Base-by-base conservation (phyloP, 2,329 filamentous ascomycete genomes). In the Fusarium hostae region DNA sequence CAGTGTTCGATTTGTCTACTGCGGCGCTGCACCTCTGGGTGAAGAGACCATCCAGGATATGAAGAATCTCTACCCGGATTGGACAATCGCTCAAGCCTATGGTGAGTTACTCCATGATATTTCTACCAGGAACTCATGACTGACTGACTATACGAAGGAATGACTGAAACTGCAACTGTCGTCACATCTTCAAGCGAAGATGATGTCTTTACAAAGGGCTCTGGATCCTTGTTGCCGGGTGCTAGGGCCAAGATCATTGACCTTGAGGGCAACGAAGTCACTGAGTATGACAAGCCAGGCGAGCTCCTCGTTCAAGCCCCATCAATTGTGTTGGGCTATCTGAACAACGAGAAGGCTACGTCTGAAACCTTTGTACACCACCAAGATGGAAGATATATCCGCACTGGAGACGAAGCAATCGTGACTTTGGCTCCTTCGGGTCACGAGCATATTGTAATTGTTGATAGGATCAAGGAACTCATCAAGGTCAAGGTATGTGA, bases 321-420 rank as follows among this genome's bases (percentile, higher is more conserved):
- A 0, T 90, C 91, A 2, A 88, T 97, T 5, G 90, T 92, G 0
- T 81, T 97, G 2, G 95, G 95, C 1, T 98, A 98, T 75, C 82
- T 97, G 55, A 92, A 97, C 81, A 97, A 97, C 77, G 90, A 93
- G 43, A 91, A 92, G 75, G 94, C 95, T 6, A 97, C 91, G 10
- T 85, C 87, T 51, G 94, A 97, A 77, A 96, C 94, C 0, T 98
- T 94, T 76, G 77, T 90, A 0, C 83, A 82, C 66, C 85, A 90
- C 54, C 84, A 90, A 4, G 90, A 94, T 69, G 90, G 90, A 5
- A 82, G 89, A 69, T 96, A 94, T 88, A 89, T 97, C 85, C 88
- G 88, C 24, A 97, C 95, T 0, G 95, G 95, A 12, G 95, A 98
- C 74, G 93, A 97, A 77, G 94, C 92, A 0, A 83, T 95, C 3